Evolutionary conservation across 2,329 filamentous ascomycete genomes (phyloP).

Genomic region (Fusarium dlaminii): DNA sequence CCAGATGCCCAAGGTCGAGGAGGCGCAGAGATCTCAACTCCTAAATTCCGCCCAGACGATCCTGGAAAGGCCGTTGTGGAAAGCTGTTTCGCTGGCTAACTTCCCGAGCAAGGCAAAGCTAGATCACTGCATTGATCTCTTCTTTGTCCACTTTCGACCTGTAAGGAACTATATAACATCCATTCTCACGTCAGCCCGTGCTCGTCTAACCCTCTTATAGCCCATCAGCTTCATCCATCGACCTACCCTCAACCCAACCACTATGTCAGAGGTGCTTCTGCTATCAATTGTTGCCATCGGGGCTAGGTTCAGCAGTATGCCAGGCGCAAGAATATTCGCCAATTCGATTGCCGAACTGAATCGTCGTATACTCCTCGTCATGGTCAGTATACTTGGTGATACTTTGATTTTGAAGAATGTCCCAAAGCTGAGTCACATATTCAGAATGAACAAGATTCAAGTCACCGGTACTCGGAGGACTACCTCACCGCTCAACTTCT

Average conservation of each 20-base stretch:
- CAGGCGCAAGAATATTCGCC: background rate
- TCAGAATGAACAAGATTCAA: background rate
- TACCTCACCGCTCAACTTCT: background rate
- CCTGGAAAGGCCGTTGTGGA: background rate
- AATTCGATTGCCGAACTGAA: background rate
- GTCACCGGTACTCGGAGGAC: background rate
- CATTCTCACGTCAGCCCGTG: no score
- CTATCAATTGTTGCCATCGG: background rate
- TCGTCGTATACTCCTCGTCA: background rate
- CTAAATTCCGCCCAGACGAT: background rate
- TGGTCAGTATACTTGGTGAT: background rate
- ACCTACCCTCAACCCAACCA: background rate
- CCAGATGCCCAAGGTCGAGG: background rate
- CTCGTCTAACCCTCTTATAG: background rate
- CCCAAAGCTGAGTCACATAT: background rate
- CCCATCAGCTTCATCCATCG: background rate
- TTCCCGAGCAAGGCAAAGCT: background rate
- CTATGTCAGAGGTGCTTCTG: background rate
- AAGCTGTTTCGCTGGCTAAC: background rate
- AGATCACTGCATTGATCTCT: background rate
- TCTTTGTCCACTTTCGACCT: background rate
- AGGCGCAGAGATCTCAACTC: background rate
- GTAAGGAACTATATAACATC: background rate
- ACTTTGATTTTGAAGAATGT: background rate
- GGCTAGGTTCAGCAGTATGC: background rate